These are phyloP conservation scores for Hypoxylon sp. DNA, from an alignment of 2,329 filamentous ascomycete genomes.

Conservation along the genomic window DNA sequence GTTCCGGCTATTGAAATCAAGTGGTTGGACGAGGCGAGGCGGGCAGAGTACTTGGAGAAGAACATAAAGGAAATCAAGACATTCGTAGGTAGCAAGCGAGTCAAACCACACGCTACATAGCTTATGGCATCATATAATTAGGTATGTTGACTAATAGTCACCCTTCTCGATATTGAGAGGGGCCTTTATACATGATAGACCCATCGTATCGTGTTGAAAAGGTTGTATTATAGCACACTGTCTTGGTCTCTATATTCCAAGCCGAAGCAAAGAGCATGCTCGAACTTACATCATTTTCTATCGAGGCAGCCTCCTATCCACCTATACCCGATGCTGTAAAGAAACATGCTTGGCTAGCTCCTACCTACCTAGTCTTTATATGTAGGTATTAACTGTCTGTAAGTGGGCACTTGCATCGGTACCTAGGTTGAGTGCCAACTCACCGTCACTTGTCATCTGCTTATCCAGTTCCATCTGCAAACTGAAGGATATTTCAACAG, in stretches of 20 bases:
- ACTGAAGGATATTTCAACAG: background rate
- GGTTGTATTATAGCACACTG: background rate
- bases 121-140: conserved; percentile 1
- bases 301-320: background rate
- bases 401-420: conserved; percentile 21
- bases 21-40: conserved; percentile 66
- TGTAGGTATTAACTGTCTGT: conserved; percentile 21
- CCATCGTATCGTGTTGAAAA: background rate
- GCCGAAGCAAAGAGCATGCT: background rate
- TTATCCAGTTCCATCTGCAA: background rate
- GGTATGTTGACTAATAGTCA: background rate
- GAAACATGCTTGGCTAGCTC: background rate
- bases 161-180: background rate
- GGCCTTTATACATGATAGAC: background rate
- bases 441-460: background rate
- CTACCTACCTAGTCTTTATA: background rate
- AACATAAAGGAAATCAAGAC: conserved; percentile 62
- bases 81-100: conserved; percentile 55
- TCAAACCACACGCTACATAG: conserved; percentile 7
- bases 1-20: conserved; percentile 64
- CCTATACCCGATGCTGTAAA: background rate
- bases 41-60: conserved; percentile 57
- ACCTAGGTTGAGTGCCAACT: background rate
- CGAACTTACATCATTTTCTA: background rate
- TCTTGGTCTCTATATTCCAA: conserved; percentile 2